Evolutionary conservation across 2,329 filamentous ascomycete species (phyloP), one percentile per base, ranked within the genome.

Genomic region (Fusarium miscanthi): DNA sequence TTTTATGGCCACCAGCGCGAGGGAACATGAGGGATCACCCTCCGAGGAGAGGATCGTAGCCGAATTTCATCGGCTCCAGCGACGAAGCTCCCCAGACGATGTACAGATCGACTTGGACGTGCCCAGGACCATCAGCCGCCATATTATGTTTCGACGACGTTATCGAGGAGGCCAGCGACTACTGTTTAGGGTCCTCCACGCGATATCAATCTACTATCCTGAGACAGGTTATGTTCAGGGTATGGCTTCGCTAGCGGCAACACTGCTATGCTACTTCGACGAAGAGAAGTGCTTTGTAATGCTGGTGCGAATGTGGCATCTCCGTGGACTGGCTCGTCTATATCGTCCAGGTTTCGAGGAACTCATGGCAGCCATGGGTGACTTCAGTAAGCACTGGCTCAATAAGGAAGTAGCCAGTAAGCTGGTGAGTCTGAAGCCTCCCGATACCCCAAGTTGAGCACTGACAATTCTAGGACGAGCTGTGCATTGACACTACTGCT

Each of bases 21-120:
- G 88, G 78, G 89, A 89, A 70, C 83, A 86, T 56, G 86, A 89
- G n/a, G 77, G 73, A 25, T 89, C 88, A 56, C 88, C 89, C 7
- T 86, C 89, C 0, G 93, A 96, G 62, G 89, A 91, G 43, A 87
- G 93, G 62, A 87, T 98, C 52, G 89, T 94, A 42, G 85, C 87
- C 45, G 86, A 88, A 35, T 97, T 94, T 79, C 88, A 93, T 79
- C 88, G 89, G 46, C 87, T 97, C 33, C 92, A 97, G 78, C 85
- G 90, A 21, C 84, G 90, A 66, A 90, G 90, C 60, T 97, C 93
- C 6, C 91, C 94, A 2, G 96, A 99, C 79, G 96, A 99, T 81
- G 91, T 95, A 27, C 96, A 99, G 83, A 99, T 99, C 76, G 96
- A 99, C 81, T 90, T 98, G 46, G 96, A 99, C 80, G 96, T 99